Conservation (phyloP, 2,329 filamentous ascomycete genomes). For the Aspergillus tamarii region DNA sequence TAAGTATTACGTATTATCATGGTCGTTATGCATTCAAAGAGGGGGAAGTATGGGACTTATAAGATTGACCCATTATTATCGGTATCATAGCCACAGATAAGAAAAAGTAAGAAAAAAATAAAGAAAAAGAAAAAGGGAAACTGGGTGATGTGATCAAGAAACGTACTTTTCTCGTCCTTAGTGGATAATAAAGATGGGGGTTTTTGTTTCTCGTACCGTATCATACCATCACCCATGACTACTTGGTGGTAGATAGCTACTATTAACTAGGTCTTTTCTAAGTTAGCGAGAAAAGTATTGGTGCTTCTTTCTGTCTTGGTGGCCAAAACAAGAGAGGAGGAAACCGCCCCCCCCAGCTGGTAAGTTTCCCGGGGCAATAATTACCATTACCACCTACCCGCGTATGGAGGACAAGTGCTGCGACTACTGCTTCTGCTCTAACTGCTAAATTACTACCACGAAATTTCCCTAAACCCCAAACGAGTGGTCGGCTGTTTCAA, state of each 20-base stretch:
- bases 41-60: not conserved
- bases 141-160: not conserved
- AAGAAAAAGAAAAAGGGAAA: not conserved
- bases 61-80: not conserved
- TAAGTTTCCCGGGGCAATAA: conserved; percentile 8
- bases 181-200: conserved; percentile 2
- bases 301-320: conserved; percentile 9
- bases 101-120: not conserved
- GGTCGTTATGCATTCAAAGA: not conserved
- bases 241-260: not conserved
- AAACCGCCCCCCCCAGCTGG: not conserved
- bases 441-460: conserved; percentile 10
- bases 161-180: not conserved
- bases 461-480: conserved; percentile 20
- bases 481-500: conserved; percentile 24
- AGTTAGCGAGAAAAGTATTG: conserved; percentile 6
- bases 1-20: conserved; percentile 5
- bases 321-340: conserved; percentile 14
- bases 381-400: conserved; percentile 7
- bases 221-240: conserved; percentile 14
- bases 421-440: conserved; percentile 4
- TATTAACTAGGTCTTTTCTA: not conserved
- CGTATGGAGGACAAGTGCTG: not conserved
- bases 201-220: conserved; percentile 7
- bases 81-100: not conserved